These are phyloP conservation scores for rapeseed (Brassica napus) DNA, from an alignment of 345 rosid species.

Conservation along the genomic window DNA sequence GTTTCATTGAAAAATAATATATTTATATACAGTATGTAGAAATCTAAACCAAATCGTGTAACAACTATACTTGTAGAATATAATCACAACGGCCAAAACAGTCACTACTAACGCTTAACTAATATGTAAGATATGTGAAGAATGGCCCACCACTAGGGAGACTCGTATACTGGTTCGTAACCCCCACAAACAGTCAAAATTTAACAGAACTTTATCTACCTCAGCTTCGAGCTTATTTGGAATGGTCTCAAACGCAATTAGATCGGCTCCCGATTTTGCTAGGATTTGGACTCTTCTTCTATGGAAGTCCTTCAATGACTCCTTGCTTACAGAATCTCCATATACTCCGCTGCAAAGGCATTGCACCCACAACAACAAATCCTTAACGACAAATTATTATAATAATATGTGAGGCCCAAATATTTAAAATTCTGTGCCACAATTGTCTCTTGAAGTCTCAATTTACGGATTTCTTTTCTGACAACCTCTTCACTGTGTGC, in stretches of 20 bases:
- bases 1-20: background rate
- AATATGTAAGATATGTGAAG: background rate
- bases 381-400: no score
- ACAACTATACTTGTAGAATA: background rate
- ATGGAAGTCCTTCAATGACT: slow-evolving; percentile 80
- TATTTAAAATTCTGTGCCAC: no score
- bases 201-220: slow-evolving; percentile 41
- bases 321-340: slow-evolving; percentile 58
- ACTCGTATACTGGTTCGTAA: background rate
- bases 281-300: slow-evolving; percentile 79
- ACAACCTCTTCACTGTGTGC: no score
- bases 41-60: background rate
- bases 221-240: slow-evolving; percentile 89
- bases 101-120: background rate
- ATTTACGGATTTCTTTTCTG: no score
- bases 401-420: no score
- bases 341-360: slow-evolving; percentile 61
- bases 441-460: no score
- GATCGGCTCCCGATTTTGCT: slow-evolving; percentile 64
- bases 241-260: slow-evolving; percentile 86
- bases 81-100: slow-evolving; percentile 2
- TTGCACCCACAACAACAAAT: no score
- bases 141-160: background rate
- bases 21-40: background rate
- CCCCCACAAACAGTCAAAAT: background rate